Evolutionary conservation across 495 filamentous ascomycete genomes (phyloP).

Genomic region (Neurospora intermedia): DNA sequence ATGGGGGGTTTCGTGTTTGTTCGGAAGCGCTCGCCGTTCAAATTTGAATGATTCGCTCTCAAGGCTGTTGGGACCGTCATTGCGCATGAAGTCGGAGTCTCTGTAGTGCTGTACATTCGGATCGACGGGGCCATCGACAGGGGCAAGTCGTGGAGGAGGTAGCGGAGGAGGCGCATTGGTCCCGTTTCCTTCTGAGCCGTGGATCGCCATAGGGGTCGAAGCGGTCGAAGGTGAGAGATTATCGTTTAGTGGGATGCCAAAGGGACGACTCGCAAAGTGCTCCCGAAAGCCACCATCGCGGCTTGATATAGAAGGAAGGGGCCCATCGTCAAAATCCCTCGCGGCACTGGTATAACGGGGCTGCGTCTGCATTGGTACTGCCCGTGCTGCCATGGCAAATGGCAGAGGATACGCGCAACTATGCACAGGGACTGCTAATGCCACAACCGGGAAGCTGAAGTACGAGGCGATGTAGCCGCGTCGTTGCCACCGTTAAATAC

Average conservation of each 20-base stretch:
- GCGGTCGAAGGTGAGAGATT: slow-evolving; percentile 21
- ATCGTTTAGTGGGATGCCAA: slow-evolving; percentile 12
- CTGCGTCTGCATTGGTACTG: not conserved
- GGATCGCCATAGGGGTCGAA: slow-evolving; percentile 28
- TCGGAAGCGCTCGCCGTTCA: slow-evolving; percentile 13
- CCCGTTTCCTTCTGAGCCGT: slow-evolving; percentile 7
- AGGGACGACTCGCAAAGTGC: slow-evolving; percentile 9
- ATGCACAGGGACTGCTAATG: not conserved
- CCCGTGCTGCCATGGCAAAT: not conserved
- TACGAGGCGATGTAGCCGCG: not conserved
- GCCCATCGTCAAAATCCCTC: slow-evolving; percentile 10
- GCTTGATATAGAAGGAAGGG: slow-evolving; percentile 23
- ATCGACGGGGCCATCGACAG: slow-evolving; percentile 26
- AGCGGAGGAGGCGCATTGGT: slow-evolving; percentile 38
- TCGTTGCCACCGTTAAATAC: not conserved
- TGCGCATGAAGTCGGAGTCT: slow-evolving; percentile 13
- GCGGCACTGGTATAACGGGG: not conserved
- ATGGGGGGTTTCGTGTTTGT: slow-evolving; percentile 17
- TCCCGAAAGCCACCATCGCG: slow-evolving; percentile 9
- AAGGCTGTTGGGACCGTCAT: slow-evolving; percentile 9
- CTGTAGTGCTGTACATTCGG: slow-evolving; percentile 18
- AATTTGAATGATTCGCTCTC: slow-evolving; percentile 20
- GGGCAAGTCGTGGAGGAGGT: slow-evolving; percentile 35
- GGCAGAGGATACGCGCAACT: not conserved
- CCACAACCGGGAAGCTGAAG: not conserved